These are phyloP conservation scores for Yamadazyma scolyti DNA, from an alignment of 805 yeast species.

Conservation along the genomic window DNA sequence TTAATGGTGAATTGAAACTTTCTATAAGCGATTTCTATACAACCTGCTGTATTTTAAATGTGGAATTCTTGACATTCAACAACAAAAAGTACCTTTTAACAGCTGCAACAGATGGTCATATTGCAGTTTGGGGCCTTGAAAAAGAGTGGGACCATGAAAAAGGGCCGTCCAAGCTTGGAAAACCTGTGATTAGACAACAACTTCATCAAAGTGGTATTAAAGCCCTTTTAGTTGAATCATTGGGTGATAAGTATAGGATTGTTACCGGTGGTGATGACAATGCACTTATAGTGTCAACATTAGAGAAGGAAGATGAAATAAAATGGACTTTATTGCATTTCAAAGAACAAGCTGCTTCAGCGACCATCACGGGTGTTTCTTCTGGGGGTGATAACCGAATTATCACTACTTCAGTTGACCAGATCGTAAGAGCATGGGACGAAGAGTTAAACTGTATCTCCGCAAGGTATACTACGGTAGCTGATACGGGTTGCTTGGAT, in stretches of 20 bases:
- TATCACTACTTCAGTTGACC: constrained; percentile 80
- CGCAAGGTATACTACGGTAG: constrained; percentile 69
- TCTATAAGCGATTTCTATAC: constrained; percentile 53
- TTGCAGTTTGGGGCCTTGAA: constrained; percentile 54
- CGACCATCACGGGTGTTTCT: constrained; percentile 73
- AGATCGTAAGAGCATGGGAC: constrained; percentile 65
- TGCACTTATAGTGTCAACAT: constrained; percentile 40
- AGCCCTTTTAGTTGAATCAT: constrained; percentile 34
- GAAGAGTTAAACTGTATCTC: constrained; percentile 23
- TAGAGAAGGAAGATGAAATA: constrained; percentile 11
- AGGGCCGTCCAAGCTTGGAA: constrained; percentile 17
- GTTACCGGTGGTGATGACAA: constrained; percentile 95
- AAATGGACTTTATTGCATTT: constrained; percentile 27
- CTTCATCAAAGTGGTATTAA: constrained; percentile 88
- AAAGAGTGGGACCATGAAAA: neutral
- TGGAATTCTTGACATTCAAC: constrained; percentile 37
- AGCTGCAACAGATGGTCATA: constrained; percentile 82
- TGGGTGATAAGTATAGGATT: constrained; percentile 20
- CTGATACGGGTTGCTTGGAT: constrained; percentile 83
- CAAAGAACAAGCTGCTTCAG: constrained; percentile 67
- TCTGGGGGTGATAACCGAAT: constrained; percentile 20
- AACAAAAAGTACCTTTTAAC: constrained; percentile 39
- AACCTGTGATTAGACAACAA: constrained; percentile 38
- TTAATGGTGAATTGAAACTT: constrained; percentile 31
- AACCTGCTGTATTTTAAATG: constrained; percentile 74